Conservation (phyloP, 2,329 filamentous ascomycete genomes). For the Gaeumannomyces tritici region DNA sequence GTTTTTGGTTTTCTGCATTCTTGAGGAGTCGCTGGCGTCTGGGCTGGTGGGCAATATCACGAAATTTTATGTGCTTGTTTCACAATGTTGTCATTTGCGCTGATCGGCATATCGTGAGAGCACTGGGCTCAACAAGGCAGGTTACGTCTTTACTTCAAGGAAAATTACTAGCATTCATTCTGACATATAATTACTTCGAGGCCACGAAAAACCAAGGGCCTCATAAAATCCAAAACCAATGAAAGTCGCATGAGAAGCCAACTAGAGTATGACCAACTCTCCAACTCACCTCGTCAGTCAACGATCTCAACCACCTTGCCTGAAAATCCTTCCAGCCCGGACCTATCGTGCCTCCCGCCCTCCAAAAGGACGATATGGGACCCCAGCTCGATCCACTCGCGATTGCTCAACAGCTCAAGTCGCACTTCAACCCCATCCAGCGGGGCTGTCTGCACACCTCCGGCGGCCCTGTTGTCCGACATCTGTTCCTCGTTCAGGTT, state of each 20-base stretch:
- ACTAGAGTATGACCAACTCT: background rate
- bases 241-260: background rate
- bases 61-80: background rate
- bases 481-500: slow-evolving; percentile 37
- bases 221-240: background rate
- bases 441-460: slow-evolving; percentile 9
- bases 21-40: slow-evolving; percentile 6
- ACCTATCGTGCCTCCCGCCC: slow-evolving; percentile 57
- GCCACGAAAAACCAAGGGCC: background rate
- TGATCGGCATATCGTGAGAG: background rate
- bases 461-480: slow-evolving; percentile 22
- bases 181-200: too few relatives aligned
- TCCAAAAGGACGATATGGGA: slow-evolving; percentile 63
- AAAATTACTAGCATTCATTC: background rate
- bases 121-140: background rate
- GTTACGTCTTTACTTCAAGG: background rate
- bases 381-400: slow-evolving; percentile 66
- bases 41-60: background rate
- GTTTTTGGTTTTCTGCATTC: slow-evolving; percentile 2
- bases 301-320: slow-evolving; percentile 55
- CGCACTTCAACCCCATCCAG: slow-evolving; percentile 42
- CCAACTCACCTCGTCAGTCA: slow-evolving; percentile 28
- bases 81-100: background rate
- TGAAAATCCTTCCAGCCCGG: slow-evolving; percentile 62
- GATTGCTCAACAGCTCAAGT: slow-evolving; percentile 57